Base-by-base conservation (phyloP, 164 flowering plant genomes). In the Litsea cubeba region DNA sequence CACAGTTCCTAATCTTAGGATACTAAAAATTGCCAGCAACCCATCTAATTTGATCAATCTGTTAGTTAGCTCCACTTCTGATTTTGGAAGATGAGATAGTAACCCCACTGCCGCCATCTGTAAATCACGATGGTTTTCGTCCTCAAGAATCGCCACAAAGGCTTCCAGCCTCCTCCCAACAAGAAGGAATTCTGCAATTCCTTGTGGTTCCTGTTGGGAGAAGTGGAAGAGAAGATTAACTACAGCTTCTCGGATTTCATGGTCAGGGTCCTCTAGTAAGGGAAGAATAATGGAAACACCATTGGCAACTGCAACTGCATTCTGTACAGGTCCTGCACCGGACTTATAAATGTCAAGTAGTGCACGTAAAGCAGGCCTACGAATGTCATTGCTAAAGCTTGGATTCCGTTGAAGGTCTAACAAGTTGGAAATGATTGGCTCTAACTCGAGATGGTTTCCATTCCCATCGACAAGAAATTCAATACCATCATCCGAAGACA, bases 101-200 rank as follows among this genome's bases (percentile, higher is more conserved):
- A 89, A 79, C 46, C 91, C 90, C 50, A 85, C 89, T 17, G 89
- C 88, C 18, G 95, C 90, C 84, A 78, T 82, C 75, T 90, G 92
- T 25, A 81, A 78, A 63, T 82, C 85, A 51, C 68, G 46, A 63
- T 75, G 78, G 12, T 71, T 78, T 26, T 77, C 83, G 77, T 88
- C 87, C 81, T 89, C 84, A n/a, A 91, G 88, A 79, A 85, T 83
- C 1, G 84, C 80, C 15, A 89, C 82, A 8, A 90, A 78, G 24
- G 87, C 82, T 68, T 85, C 89, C 57, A 90, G 71, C 74, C 91
- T 84, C 70, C 80, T 81, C 25, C 82, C 87, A 71, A 62, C 82
- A 23, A 87, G 87, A 72, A 91, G 91, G 72, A 85, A 91, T 7
- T 88, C 90, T 1, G 82, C 89, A 32, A 87, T 81, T 46, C 87